Percentiles rank a stretch among this genome's conserved stretches.
Evolutionary conservation across 106 monocot species (phyloP).

Genomic region (Dactylorhiza incarnata): DNA sequence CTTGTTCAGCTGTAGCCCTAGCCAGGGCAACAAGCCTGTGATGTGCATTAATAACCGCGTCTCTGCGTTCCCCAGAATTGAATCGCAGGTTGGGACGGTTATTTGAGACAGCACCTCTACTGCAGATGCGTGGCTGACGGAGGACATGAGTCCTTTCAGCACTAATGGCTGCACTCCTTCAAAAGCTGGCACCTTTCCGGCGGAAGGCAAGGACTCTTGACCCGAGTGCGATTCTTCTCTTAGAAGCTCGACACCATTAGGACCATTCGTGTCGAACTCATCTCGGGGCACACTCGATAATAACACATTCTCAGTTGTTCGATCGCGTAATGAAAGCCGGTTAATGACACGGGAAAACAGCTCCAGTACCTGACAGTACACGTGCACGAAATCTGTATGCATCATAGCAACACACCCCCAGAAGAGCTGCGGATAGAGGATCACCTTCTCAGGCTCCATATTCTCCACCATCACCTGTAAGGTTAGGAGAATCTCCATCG

Average conservation of each 20-base stretch:
- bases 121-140: constrained; percentile 73
- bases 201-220: constrained; percentile 34
- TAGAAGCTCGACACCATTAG: constrained; percentile 45
- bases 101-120: constrained; percentile 84
- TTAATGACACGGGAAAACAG: constrained; percentile 79
- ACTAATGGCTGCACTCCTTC: constrained; percentile 97
- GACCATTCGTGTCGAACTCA: constrained; percentile 56
- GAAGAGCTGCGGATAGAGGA: constrained; percentile 96
- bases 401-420: constrained; percentile 98
- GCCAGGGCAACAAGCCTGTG: constrained; percentile 90
- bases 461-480: constrained; percentile 97
- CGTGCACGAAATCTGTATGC: constrained; percentile 95
- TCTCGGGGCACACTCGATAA: constrained; percentile 92
- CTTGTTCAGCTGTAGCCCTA: constrained; percentile 58
- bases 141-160: constrained; percentile 87
- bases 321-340: constrained; percentile 70
- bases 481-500: constrained; percentile 93
- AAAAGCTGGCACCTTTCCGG: constrained; percentile 74
- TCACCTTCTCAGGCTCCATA: constrained; percentile 94
- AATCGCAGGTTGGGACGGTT: constrained; percentile 80
- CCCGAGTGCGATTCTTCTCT: constrained; percentile 47
- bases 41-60: constrained; percentile 94
- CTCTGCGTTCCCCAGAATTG: constrained; percentile 76
- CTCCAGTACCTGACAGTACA: constrained; percentile 91
- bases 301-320: constrained; percentile 86